These are phyloP conservation scores for Daldinia sp. DNA, from an alignment of 2,329 filamentous ascomycete species.

Conservation along the genomic window DNA sequence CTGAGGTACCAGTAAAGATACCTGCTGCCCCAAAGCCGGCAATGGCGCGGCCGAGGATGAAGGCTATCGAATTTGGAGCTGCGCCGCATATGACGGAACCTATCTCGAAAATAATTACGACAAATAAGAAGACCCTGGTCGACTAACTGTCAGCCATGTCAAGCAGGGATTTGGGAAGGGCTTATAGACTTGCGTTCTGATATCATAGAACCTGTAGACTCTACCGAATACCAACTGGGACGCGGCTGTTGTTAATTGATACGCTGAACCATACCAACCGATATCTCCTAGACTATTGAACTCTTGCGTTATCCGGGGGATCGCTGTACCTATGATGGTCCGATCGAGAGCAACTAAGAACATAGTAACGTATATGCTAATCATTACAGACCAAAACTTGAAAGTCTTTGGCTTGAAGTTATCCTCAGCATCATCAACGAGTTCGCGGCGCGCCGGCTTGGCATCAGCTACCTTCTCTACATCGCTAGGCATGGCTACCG, in stretches of 20 bases:
- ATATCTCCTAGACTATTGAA: slow-evolving; percentile 67
- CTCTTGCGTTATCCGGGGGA: slow-evolving; percentile 64
- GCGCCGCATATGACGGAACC: slow-evolving; percentile 62
- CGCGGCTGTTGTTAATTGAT: slow-evolving; percentile 67
- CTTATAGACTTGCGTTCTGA: slow-evolving; percentile 52
- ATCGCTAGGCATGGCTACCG: slow-evolving; percentile 19
- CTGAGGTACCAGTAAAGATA: slow-evolving; percentile 64
- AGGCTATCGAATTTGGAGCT: slow-evolving; percentile 60
- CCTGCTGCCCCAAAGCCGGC: slow-evolving; percentile 65
- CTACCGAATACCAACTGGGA: slow-evolving; percentile 62
- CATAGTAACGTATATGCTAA: slow-evolving; percentile 63
- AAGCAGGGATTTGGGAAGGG: background rate
- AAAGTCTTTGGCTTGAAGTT: slow-evolving; percentile 62
- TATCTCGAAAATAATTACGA: slow-evolving; percentile 61
- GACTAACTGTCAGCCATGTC: slow-evolving; percentile 1
- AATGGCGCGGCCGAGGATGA: slow-evolving; percentile 65
- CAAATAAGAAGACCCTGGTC: slow-evolving; percentile 54
- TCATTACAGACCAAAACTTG: slow-evolving; percentile 64
- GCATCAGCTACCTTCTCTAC: slow-evolving; percentile 24
- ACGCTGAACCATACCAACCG: slow-evolving; percentile 70
- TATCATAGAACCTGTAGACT: slow-evolving; percentile 62
- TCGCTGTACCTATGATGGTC: slow-evolving; percentile 64
- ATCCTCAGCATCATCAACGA: slow-evolving; percentile 44
- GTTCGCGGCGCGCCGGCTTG: slow-evolving; percentile 6
- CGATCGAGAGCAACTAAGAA: slow-evolving; percentile 66